Evolutionary conservation across 257 asterid genomes (phyloP).

Genomic region (Cruciata laevipes): DNA sequence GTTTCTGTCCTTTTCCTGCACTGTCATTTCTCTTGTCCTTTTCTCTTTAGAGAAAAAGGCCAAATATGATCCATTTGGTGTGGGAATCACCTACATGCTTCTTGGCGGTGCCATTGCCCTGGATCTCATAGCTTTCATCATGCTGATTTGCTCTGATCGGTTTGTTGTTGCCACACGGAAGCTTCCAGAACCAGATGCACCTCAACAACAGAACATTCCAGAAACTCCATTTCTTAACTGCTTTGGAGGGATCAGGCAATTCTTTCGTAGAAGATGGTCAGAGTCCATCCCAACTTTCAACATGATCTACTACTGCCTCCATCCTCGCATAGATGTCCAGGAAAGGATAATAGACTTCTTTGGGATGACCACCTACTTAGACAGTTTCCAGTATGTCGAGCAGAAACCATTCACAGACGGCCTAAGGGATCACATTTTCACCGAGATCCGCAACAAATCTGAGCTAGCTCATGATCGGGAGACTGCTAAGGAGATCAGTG

Average conservation of each 20-base stretch:
- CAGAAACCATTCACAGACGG: conserved; percentile 5
- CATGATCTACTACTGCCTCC: conserved; percentile 27
- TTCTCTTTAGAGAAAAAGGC: conserved; percentile 27
- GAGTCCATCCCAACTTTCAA: conserved; percentile 28
- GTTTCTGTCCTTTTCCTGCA: conserved; percentile 15
- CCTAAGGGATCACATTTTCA: conserved; percentile 31
- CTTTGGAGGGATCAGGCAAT: neutral
- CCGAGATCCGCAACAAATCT: conserved; percentile 28
- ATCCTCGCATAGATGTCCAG: conserved; percentile 14
- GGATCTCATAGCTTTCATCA: conserved; percentile 27
- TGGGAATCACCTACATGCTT: conserved; percentile 35
- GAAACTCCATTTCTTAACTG: neutral
- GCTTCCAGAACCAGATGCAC: conserved; percentile 26
- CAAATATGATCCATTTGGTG: conserved; percentile 14
- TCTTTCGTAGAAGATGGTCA: conserved; percentile 33
- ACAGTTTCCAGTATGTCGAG: conserved; percentile 17
- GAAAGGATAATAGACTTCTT: conserved; percentile 18
- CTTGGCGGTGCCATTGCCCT: conserved; percentile 40
- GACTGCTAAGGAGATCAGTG: conserved; percentile 33
- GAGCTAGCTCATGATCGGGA: conserved; percentile 27
- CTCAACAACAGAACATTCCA: neutral
- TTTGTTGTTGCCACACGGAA: conserved; percentile 5
- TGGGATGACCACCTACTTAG: conserved; percentile 21
- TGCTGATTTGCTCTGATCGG: conserved; percentile 41
- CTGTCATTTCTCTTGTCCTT: conserved; percentile 24